phyloP scores from a whole-genome alignment of 306 rosid species.

The Cercis canadensis region DNA sequence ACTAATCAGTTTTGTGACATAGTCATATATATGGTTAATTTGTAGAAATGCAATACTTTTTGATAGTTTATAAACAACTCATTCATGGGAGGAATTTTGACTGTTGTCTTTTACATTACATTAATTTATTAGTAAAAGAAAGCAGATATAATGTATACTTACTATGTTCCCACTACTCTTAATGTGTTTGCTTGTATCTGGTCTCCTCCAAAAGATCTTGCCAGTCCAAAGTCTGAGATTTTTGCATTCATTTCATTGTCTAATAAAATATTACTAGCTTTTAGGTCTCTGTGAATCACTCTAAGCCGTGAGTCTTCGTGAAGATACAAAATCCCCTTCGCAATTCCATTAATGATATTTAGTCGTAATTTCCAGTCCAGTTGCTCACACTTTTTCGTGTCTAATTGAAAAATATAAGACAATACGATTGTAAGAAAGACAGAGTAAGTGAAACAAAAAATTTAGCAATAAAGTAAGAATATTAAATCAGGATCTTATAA shows the following conservation, averaged over 20 bases:
- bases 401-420: constrained; percentile 35
- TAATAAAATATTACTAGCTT: constrained; percentile 57
- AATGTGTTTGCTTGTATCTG: constrained; percentile 51
- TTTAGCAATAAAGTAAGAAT: constrained; percentile 1
- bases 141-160: constrained; percentile 33
- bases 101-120: background rate
- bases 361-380: constrained; percentile 46
- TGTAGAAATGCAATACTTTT: background rate
- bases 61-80: background rate
- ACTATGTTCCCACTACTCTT: constrained; percentile 69
- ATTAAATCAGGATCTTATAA: background rate
- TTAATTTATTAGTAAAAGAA: constrained; percentile 3
- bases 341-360: constrained; percentile 58
- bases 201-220: constrained; percentile 54
- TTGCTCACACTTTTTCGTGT: constrained; percentile 33
- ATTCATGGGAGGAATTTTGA: constrained; percentile 18
- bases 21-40: background rate
- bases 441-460: background rate
- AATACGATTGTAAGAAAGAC: background rate
- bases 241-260: constrained; percentile 58
- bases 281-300: constrained; percentile 68
- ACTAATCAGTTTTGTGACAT: background rate
- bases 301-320: constrained; percentile 60
- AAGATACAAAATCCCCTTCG: constrained; percentile 61
- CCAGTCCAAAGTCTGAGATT: constrained; percentile 65